Base-by-base conservation (phyloP, 257 asterid species). In the Penstemon davidsonii region DNA sequence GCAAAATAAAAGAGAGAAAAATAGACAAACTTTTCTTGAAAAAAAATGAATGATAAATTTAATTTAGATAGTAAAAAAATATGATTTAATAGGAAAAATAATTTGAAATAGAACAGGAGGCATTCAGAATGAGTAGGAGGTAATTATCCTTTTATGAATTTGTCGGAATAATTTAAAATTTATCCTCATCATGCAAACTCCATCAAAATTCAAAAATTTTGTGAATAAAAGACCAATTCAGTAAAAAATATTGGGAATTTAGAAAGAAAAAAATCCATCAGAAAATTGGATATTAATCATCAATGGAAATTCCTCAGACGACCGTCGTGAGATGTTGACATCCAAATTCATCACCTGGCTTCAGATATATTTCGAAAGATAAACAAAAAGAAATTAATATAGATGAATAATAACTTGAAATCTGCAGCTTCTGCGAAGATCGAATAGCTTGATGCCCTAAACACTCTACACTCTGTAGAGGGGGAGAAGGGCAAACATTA, bases 41-140 rank as follows among this genome's bases (percentile, higher is more conserved):
- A 11, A 13, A 0, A 40, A 0, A n/a, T 33, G 25, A 18, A 15
- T 7, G 3, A 3, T 5, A 4, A 19, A 66, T 59, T n/a, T 5
- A 12, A 38, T 8, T 18, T 3, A 50, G 44, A 11, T 2, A 41
- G 0, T 15, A 57, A 41, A 55, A 18, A 38, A 5, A 3, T 3
- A 5, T 0, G 8, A 8, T 10, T 0, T 5, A 5, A 42, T 2
- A 7, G 0, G 39, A 13, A 64, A 11, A 7, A 47, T 25, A 25
- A 25, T 59, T 1, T 7, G 5, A 10, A 7, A 59, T 8, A 44
- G 47, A 45, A 36, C 1, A 36, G 40, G 60, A 71, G 76, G 87
- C 87, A 86, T 78, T 90, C 96, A 90, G 91, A 82, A 90, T 89
- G 96, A 87, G 96, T 87, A 89, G 96, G 95, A 89, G 95, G 95